Conservation (phyloP, 306 rosid species). For the Psophocarpus tetragonolobus region DNA sequence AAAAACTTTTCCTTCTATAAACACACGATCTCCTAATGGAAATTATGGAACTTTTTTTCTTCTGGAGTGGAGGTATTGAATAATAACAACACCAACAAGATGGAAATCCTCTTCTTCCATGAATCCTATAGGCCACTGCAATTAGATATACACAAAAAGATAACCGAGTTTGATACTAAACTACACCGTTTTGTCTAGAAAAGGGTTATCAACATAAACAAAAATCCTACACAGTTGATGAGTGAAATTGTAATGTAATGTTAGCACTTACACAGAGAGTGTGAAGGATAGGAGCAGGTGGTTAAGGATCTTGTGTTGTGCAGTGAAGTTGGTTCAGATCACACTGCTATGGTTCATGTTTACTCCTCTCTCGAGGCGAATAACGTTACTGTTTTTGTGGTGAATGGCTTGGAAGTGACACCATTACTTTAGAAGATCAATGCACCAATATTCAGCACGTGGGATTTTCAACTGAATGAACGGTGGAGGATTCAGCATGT, state of each 20-base stretch:
- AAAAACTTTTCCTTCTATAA: not conserved
- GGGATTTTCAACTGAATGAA: not conserved
- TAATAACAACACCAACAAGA: not conserved
- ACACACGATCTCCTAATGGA: not conserved
- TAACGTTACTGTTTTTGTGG: not conserved
- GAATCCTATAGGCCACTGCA: not conserved
- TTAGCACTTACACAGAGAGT: constrained; percentile 23
- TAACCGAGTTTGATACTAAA: not conserved
- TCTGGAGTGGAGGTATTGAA: not conserved
- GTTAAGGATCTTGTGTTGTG: not conserved
- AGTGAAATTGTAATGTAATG: not conserved
- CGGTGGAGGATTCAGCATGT: not conserved
- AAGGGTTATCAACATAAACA: not conserved
- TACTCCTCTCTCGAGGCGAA: not conserved
- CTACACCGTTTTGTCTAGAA: not conserved
- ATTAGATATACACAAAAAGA: not conserved
- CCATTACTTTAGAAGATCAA: not conserved
- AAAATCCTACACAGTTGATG: not conserved
- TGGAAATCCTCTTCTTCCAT: not conserved
- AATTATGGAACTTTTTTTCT: not conserved
- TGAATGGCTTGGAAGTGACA: not conserved
- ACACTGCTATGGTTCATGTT: not conserved
- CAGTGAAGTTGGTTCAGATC: not conserved
- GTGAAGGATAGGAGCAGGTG: not conserved
- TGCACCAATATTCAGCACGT: constrained; percentile 4